Conservation (phyloP, 2,329 filamentous ascomycete species). For the Diaporthe ilicicola region DNA sequence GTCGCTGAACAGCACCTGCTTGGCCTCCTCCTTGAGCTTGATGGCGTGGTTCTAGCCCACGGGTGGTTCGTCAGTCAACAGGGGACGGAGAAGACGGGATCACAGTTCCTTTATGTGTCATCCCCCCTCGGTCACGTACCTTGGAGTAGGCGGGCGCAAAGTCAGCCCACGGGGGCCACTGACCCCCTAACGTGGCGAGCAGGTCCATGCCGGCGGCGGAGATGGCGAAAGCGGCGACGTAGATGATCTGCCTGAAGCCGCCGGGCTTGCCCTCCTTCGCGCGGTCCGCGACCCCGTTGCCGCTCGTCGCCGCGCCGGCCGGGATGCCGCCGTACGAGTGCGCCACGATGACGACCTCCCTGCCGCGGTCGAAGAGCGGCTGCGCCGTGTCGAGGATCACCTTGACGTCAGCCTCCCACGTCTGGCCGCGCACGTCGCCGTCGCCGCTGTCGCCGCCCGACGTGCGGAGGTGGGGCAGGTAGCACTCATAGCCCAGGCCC, state of each 20-base stretch:
- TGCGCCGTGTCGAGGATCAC: conserved; percentile 15
- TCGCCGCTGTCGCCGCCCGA: neutral
- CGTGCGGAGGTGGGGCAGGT: conserved; percentile 19
- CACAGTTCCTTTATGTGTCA: no score
- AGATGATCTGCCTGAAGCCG: conserved; percentile 22
- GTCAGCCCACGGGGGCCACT: conserved; percentile 30
- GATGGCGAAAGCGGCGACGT: conserved; percentile 30
- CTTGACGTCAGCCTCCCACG: neutral
- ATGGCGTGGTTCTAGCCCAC: conserved; percentile 24
- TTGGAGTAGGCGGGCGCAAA: conserved; percentile 19
- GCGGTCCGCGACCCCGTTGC: conserved; percentile 13
- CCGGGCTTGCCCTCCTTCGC: neutral
- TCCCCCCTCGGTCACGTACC: neutral
- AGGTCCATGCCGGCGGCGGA: conserved; percentile 14
- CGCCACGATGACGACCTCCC: conserved; percentile 1
- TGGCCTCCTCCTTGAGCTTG: conserved; percentile 28
- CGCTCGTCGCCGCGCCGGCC: neutral
- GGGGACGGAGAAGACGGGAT: no score
- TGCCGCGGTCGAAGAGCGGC: conserved; percentile 1
- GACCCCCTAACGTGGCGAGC: conserved; percentile 14
- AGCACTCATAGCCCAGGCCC: conserved; percentile 10
- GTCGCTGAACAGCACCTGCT: conserved; percentile 34
- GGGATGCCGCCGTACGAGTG: conserved; percentile 16
- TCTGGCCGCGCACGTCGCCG: conserved; percentile 5
- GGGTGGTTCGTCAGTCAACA: neutral